These are phyloP conservation scores for Emmonsiellopsis sp. DNA, from an alignment of 2,329 filamentous ascomycete species.

Conservation along the genomic window DNA sequence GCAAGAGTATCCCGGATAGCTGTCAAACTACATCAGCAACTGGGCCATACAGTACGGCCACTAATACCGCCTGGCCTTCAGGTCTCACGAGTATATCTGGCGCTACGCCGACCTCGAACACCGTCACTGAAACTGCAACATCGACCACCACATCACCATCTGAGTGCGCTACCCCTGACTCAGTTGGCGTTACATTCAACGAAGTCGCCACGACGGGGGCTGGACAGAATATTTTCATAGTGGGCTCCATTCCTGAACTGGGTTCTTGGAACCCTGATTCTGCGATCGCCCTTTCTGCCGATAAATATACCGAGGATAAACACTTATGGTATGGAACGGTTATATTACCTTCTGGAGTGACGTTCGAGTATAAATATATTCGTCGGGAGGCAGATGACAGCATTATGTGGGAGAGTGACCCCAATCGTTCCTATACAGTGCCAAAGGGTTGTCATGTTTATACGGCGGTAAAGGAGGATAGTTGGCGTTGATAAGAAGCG, in stretches of 20 bases:
- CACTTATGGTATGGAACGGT: conserved; percentile 55
- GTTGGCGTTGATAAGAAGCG: conserved; percentile 24
- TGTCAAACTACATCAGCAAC: conserved; percentile 23
- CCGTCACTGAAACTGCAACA: conserved; percentile 18
- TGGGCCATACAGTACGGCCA: conserved; percentile 26
- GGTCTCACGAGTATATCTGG: conserved; percentile 12
- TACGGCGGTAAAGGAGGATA: conserved; percentile 27
- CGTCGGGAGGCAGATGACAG: conserved; percentile 46
- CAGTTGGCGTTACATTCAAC: conserved; percentile 55
- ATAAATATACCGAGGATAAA: conserved; percentile 49
- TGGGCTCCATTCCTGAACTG: conserved; percentile 50
- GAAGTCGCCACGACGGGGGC: conserved; percentile 48
- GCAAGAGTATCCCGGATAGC: conserved; percentile 22
- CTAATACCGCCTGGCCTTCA: conserved; percentile 24
- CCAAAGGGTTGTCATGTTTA: conserved; percentile 26
- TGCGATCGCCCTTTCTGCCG: conserved; percentile 50
- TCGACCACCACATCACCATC: conserved; percentile 7
- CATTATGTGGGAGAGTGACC: conserved; percentile 57
- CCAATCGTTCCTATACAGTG: conserved; percentile 35
- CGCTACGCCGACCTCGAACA: not conserved
- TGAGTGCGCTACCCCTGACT: conserved; percentile 19
- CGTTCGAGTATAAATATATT: conserved; percentile 62
- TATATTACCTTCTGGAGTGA: conserved; percentile 46
- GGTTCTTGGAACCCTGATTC: conserved; percentile 52
- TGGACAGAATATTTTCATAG: conserved; percentile 58